A percentile compares a stretch with the other conserved stretches of the same genome.
Evolutionary conservation across 768 basidiomycete genomes (phyloP).

Genomic region (Dioszegia crocea): DNA sequence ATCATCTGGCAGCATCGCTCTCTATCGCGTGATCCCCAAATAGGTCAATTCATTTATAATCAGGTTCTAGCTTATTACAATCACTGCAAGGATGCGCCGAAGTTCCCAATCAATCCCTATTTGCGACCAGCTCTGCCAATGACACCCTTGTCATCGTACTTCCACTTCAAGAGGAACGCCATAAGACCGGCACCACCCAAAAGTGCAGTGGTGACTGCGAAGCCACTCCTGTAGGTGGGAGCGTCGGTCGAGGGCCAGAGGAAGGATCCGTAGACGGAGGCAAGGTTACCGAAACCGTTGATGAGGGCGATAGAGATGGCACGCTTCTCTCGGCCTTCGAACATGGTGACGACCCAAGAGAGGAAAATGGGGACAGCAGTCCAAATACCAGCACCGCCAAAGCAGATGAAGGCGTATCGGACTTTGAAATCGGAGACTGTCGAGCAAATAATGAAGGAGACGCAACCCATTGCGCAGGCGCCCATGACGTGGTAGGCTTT

Average conservation of each 20-base stretch:
- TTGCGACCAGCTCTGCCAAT: background rate
- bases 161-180: conserved; percentile 28
- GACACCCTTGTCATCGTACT: conserved; percentile 30
- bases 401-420: conserved; percentile 47
- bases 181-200: conserved; percentile 27
- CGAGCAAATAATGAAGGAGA: conserved; percentile 41
- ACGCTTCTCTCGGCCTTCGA: conserved; percentile 44
- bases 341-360: conserved; percentile 46
- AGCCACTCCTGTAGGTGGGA: conserved; percentile 42
- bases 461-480: conserved; percentile 18
- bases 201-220: conserved; percentile 37
- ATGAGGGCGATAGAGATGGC: conserved; percentile 47
- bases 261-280: conserved; percentile 48
- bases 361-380: conserved; percentile 45
- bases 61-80: too few species aligned
- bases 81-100: too few species aligned
- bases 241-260: conserved; percentile 45
- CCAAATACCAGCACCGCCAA: conserved; percentile 49
- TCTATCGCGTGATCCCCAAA: too few species aligned
- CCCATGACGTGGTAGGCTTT: conserved; percentile 40
- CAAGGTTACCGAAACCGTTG: conserved; percentile 42
- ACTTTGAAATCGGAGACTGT: conserved; percentile 28
- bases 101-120: too few species aligned
- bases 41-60: too few species aligned
- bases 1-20: too few species aligned